Percentiles rank a stretch among this genome's conserved stretches.
Evolutionary conservation across 148 eudicot genomes (phyloP).

Genomic region (Rhododendron kiyosumense): DNA sequence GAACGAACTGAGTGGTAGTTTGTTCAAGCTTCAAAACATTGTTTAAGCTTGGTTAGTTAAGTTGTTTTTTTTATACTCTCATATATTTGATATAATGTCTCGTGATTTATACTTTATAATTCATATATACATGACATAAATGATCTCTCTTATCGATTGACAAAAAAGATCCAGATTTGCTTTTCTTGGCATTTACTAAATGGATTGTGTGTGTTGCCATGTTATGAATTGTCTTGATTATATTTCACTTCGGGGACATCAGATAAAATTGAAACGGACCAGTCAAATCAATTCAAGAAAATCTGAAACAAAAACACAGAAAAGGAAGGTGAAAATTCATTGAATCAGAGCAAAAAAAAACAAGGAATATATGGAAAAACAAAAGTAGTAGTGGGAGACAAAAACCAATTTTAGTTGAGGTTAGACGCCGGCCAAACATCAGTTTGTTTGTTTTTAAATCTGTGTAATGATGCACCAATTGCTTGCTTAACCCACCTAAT

Average conservation of each 20-base stretch:
- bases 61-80: too few species aligned
- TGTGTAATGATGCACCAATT: conserved; percentile 7
- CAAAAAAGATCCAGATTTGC: too few species aligned
- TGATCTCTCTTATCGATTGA: too few species aligned
- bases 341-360: not conserved
- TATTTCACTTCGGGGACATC: too few species aligned
- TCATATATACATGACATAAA: too few species aligned
- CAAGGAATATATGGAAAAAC: not conserved
- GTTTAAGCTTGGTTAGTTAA: too few species aligned
- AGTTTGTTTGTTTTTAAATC: conserved; percentile 10
- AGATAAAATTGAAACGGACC: not conserved
- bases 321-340: not conserved
- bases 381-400: not conserved
- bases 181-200: not conserved
- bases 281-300: not conserved
- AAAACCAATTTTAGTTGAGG: not conserved
- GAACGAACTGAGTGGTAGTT: too few species aligned
- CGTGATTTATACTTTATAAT: too few species aligned
- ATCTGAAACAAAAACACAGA: not conserved
- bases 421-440: conserved; percentile 13
- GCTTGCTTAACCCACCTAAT: conserved; percentile 26
- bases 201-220: not conserved
- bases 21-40: too few species aligned
- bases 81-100: too few species aligned
- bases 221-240: too few species aligned